Evolutionary conservation across 345 rosid genomes (phyloP), one percentile per base, ranked within the genome.

Genomic region (Gossypioides kirkii): DNA sequence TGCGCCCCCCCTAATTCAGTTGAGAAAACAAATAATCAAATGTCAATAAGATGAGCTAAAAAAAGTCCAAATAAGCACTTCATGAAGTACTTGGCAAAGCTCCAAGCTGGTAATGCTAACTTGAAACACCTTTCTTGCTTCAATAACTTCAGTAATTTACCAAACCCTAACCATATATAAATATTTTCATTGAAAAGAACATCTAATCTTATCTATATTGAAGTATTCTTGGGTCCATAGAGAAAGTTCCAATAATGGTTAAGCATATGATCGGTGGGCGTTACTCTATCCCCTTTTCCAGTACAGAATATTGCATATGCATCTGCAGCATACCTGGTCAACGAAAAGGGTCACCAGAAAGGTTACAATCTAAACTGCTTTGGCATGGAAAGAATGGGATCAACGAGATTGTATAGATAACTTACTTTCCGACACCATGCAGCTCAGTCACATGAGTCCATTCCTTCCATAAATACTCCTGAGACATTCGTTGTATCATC

Each of bases 241-340:
- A 90, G 88, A 76, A 82, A 89, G 7, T 86, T 84, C 97, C 98
- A 91, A 64, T 93, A 91, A 74, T 84, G 62, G 77, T 85, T 83
- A 72, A 93, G 85, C 92, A 78, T 89, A 83, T 85, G 87, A 85
- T 91, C 97, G 10, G 12, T 61, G 20, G 98, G 97, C 42, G 10
- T 71, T 75, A 93, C 93, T 14, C 75, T 80, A 54, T 91, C 77
- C 91, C 94, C 91, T 74, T 79, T 93, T 13, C 98, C 97, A 0
- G 89, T 86, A 76, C 98, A 93, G 76, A 93, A 93, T 76, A 93
- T 93, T 2, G 97, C 97, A 80, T 89, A 87, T 0, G 98, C 97
- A 73, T 91, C 98, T 4, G 93, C 98, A 52, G 90, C 97, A 72
- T 93, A 92, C 87, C 95, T 91, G 79, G 63, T 62, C 70, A 75